These are phyloP conservation scores for Lactarius evosmus DNA, from an alignment of 768 basidiomycete species.

Conservation along the genomic window DNA sequence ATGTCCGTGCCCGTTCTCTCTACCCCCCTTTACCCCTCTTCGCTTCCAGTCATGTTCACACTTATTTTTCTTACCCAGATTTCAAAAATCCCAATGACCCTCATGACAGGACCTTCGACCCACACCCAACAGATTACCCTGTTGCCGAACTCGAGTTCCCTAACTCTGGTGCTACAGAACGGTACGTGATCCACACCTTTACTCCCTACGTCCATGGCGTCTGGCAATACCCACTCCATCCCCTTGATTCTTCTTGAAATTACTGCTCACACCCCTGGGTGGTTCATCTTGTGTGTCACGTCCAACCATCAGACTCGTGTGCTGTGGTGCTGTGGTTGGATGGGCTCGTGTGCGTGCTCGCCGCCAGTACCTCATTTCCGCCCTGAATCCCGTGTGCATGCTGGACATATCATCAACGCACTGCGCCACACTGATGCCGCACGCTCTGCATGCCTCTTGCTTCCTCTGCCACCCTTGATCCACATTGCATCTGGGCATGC, in stretches of 20 bases:
- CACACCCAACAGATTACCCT: slow-evolving; percentile 57
- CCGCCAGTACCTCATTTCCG: slow-evolving; percentile 10
- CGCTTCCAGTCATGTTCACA: background rate
- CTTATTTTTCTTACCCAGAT: slow-evolving; percentile 40
- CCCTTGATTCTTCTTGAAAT: background rate
- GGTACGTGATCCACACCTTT: slow-evolving; percentile 41
- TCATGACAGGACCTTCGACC: slow-evolving; percentile 59
- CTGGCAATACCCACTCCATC: slow-evolving; percentile 1
- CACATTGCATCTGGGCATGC: slow-evolving; percentile 15
- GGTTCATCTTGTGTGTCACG: background rate
- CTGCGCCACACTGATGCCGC: slow-evolving; percentile 11
- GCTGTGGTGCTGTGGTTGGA: background rate
- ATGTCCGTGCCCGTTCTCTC: slow-evolving; percentile 46
- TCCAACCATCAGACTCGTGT: background rate
- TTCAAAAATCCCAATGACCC: slow-evolving; percentile 67
- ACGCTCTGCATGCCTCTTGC: background rate
- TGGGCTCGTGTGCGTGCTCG: background rate
- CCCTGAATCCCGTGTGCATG: slow-evolving; percentile 5
- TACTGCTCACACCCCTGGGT: background rate
- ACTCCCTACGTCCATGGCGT: slow-evolving; percentile 17
- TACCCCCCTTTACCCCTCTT: background rate
- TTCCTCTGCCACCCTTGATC: slow-evolving; percentile 1
- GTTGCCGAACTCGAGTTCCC: slow-evolving; percentile 75
- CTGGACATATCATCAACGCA: background rate
- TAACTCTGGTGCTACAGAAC: slow-evolving; percentile 63